Percentiles rank a stretch among this genome's conserved stretches.
phyloP scores from a whole-genome alignment of 805 yeast species.

The Candida maltosa region DNA sequence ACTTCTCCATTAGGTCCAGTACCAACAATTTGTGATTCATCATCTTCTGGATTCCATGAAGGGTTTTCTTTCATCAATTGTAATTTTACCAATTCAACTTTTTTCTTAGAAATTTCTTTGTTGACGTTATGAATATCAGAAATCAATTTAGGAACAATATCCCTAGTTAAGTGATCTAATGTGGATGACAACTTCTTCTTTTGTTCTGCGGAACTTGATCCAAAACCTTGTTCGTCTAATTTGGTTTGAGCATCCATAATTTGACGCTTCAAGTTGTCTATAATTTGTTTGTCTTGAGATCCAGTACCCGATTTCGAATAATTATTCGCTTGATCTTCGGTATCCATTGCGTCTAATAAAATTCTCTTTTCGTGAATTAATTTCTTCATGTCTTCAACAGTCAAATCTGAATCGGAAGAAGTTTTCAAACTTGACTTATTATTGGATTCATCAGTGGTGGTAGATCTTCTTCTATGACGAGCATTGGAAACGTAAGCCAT shows the following conservation, averaged over 20 bases:
- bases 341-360: slow-evolving; percentile 66
- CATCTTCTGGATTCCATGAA: slow-evolving; percentile 41
- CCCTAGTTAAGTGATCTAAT: slow-evolving; percentile 58
- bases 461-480: slow-evolving; percentile 45
- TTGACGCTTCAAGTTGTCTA: slow-evolving; percentile 61
- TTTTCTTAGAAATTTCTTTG: slow-evolving; percentile 62
- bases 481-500: slow-evolving; percentile 69
- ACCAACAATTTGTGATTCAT: slow-evolving; percentile 52
- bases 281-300: slow-evolving; percentile 47
- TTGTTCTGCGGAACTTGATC: slow-evolving; percentile 37
- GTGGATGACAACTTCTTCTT: slow-evolving; percentile 52
- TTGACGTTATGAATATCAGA: slow-evolving; percentile 62
- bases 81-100: slow-evolving; percentile 59
- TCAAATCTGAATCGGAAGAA: slow-evolving; percentile 29
- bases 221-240: slow-evolving; percentile 23
- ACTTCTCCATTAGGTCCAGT: slow-evolving; percentile 85
- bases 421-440: slow-evolving; percentile 14
- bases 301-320: slow-evolving; percentile 28
- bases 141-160: slow-evolving; percentile 69
- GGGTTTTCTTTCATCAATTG: slow-evolving; percentile 63
- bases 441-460: slow-evolving; percentile 15
- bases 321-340: slow-evolving; percentile 51
- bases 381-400: slow-evolving; percentile 58
- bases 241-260: slow-evolving; percentile 48
- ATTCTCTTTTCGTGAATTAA: slow-evolving; percentile 69